phyloP scores from a whole-genome alignment of 192 early-diverging fungal genomes.

The Umbelopsis vinacea region DNA sequence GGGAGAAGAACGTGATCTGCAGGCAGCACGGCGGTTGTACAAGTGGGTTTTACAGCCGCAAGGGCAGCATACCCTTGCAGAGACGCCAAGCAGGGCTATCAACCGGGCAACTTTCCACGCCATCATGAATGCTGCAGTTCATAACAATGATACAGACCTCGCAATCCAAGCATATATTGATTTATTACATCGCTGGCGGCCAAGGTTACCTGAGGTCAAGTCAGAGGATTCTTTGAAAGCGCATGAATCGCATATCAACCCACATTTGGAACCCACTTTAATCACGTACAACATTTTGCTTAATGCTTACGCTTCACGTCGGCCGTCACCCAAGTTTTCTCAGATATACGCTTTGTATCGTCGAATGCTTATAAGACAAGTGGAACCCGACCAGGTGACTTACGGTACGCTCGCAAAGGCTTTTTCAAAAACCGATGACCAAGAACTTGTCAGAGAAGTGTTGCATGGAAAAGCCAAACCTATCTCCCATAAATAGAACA shows the following conservation, averaged over 20 bases:
- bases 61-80: not conserved
- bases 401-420: slow-evolving; percentile 12
- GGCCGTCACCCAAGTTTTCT: slow-evolving; percentile 1
- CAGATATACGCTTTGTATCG: slow-evolving; percentile 1
- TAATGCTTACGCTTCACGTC: slow-evolving; percentile 3
- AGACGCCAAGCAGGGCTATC: not conserved
- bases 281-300: slow-evolving; percentile 19
- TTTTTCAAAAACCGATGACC: slow-evolving; percentile 8
- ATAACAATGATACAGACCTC: not conserved
- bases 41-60: not conserved
- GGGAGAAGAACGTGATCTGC: slow-evolving; percentile 7
- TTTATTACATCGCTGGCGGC: slow-evolving; percentile 8
- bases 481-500: not conserved
- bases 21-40: not conserved
- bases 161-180: not conserved
- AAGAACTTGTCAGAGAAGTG: not conserved
- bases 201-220: not conserved
- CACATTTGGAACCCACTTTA: not conserved
- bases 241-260: not conserved
- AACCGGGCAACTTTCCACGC: slow-evolving; percentile 4
- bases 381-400: slow-evolving; percentile 9
- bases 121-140: slow-evolving; percentile 18
- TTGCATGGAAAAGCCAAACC: not conserved
- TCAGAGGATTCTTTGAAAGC: not conserved
- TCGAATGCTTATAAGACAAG: slow-evolving; percentile 1